Conservation (phyloP, 2,329 filamentous ascomycete genomes). For the Aspergillus piperis region DNA sequence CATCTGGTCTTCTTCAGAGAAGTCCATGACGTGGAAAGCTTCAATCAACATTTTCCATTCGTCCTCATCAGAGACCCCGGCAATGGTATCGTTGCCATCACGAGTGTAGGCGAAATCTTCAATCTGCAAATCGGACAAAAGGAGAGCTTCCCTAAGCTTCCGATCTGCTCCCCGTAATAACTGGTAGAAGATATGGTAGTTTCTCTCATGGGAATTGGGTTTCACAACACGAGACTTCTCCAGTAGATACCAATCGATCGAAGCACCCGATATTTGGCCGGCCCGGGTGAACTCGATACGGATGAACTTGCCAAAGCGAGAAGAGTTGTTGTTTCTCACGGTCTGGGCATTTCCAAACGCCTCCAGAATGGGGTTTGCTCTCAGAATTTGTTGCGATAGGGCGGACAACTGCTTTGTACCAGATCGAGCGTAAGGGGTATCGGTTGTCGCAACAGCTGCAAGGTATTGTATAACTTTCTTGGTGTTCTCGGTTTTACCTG, state of each 20-base stretch:
- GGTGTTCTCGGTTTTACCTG: constrained; percentile 97
- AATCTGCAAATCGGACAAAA: constrained; percentile 72
- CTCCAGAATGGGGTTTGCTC: constrained; percentile 96
- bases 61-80: constrained; percentile 82
- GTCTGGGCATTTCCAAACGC: constrained; percentile 98
- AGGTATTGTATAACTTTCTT: constrained; percentile 99
- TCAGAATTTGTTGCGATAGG: constrained; percentile 91
- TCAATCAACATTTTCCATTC: constrained; percentile 92
- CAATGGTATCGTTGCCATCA: constrained; percentile 87
- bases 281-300: constrained; percentile 88
- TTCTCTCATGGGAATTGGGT: constrained; percentile 83
- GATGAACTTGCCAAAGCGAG: constrained; percentile 97
- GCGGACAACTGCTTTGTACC: constrained; percentile 72
- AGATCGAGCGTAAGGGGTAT: constrained; percentile 64
- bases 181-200: constrained; percentile 98
- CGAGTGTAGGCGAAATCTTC: constrained; percentile 90
- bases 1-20: constrained; percentile 78
- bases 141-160: constrained; percentile 71
- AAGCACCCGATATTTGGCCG: constrained; percentile 91
- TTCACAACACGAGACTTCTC: constrained; percentile 97
- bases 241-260: constrained; percentile 97
- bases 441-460: constrained; percentile 85
- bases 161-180: constrained; percentile 79
- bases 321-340: constrained; percentile 97
- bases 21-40: constrained; percentile 92